Conservation (phyloP, 177 flowering plant species). For the Vitis hybrid region DNA sequence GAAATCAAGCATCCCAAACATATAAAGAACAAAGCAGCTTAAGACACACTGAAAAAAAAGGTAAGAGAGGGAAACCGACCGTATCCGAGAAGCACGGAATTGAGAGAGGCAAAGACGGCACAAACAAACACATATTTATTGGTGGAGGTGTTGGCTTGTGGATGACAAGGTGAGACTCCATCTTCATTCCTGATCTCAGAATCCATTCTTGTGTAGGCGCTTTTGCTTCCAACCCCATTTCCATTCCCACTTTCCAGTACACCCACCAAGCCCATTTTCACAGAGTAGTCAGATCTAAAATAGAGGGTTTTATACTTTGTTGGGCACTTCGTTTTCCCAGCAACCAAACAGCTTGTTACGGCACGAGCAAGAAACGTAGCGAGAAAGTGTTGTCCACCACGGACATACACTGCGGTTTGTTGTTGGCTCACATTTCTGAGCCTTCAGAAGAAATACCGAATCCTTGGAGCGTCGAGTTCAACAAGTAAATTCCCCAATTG, state of each 20-base stretch:
- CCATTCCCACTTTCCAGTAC: constrained; percentile 13
- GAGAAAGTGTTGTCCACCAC: no score
- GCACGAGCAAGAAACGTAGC: no score
- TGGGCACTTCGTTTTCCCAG: no score
- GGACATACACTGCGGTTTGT: no score
- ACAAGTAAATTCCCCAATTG: no score
- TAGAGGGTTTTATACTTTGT: no score
- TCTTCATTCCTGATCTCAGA: constrained; percentile 7
- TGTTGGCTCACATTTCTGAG: no score
- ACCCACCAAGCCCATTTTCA: constrained; percentile 3
- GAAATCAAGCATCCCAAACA: no score
- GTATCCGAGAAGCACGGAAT: constrained; percentile 44
- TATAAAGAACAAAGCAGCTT: background rate
- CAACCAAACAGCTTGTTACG: no score
- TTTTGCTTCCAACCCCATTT: background rate
- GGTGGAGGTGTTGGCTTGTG: background rate
- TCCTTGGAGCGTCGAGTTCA: no score
- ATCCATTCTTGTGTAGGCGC: constrained; percentile 21
- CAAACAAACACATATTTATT: constrained; percentile 30
- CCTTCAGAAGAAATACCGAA: no score
- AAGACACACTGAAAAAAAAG: background rate
- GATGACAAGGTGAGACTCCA: background rate
- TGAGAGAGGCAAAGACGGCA: constrained; percentile 46
- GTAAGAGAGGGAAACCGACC: constrained; percentile 20
- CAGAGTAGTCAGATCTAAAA: background rate